Evolutionary conservation across 202 grass and related monocot genomes (phyloP), one percentile per base, ranked within the genome.

Genomic region (Setaria viridis): DNA sequence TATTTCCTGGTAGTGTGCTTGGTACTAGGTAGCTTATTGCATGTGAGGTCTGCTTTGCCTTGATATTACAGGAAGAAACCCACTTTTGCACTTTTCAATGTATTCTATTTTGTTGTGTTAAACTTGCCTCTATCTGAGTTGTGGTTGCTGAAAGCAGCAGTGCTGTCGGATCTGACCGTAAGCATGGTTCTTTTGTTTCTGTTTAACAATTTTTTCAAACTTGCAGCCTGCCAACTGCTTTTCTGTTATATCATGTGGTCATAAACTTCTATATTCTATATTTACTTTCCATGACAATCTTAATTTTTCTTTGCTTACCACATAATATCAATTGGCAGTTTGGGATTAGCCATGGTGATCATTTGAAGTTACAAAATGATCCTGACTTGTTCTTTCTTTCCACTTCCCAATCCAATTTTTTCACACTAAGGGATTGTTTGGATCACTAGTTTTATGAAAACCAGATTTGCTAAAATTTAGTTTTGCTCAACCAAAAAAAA

Each of bases 81-180:
- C 43, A 30, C 60, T 29, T 76, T 20, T 37, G 9, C 34, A 48
- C 54, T 58, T 42, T 17, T 20, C 34, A 3, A 19, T 84, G 39
- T 37, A 66, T 2, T 70, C 20, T 35, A 9, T 10, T 58, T 56
- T 12, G 10, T 57, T 67, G 4, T 56, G 47, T 77, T 62, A 57
- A 46, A 57, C 67, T 56, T 74, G n/a, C 20, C 62, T 79, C 79
- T 80, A 9, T 82, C 20, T 41, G 9, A 32, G 72, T 41, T 41
- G 39, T 35, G 2, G 33, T 21, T 32, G 55, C 55, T 85, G 55
- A 73, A 30, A 84, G 25, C 70, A 50, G 30, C 11, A 57, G 5
- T 47, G 4, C 37, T 57, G 13, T 47, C 16, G 8, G 72, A 62
- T 63, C 34, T 45, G 48, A 42, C 62, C 59, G 33, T 11, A 1